Conservation (phyloP, 2,329 filamentous ascomycete species). For the Aspergillus phoenicis region DNA sequence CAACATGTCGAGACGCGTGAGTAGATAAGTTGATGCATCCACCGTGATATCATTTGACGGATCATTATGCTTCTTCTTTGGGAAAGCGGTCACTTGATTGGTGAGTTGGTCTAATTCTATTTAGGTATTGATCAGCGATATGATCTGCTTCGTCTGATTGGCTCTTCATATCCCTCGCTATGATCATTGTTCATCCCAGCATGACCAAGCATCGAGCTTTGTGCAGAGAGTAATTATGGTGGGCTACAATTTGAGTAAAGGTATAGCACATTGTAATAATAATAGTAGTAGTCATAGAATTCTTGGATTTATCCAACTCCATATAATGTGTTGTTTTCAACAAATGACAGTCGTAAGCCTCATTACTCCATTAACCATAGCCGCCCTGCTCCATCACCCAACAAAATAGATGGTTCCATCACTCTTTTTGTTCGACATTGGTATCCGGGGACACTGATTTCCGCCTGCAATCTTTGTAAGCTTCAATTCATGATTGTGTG, state of each 20-base stretch:
- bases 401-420: background rate
- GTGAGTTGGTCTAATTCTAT: background rate
- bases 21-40: slow-evolving; percentile 8
- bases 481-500: too few relatives aligned
- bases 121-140: background rate
- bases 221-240: background rate
- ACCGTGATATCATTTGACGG: background rate
- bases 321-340: background rate
- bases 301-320: background rate
- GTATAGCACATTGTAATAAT: background rate
- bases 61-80: background rate
- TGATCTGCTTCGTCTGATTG: background rate
- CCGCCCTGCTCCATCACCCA: background rate
- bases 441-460: background rate
- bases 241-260: background rate
- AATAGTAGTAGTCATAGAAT: background rate
- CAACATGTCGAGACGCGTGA: slow-evolving; percentile 6
- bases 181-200: background rate
- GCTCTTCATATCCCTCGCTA: background rate
- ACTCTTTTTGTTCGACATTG: background rate
- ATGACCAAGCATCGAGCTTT: background rate
- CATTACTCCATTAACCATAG: background rate
- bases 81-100: background rate
- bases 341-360: background rate
- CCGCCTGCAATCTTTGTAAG: background rate